These are phyloP conservation scores for Globomyces sp. DNA, from an alignment of 371 early-diverging fungal genomes.

Conservation along the genomic window DNA sequence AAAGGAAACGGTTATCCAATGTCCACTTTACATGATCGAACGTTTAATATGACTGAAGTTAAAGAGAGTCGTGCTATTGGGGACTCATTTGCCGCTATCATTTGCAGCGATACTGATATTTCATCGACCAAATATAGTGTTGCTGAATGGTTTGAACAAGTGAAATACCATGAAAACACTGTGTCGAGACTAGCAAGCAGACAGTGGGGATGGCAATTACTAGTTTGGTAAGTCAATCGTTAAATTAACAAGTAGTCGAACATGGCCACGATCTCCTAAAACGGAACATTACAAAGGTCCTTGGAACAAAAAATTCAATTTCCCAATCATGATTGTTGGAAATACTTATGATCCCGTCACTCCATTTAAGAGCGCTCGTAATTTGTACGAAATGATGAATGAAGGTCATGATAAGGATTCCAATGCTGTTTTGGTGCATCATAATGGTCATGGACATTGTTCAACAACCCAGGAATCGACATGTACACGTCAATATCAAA, in stretches of 20 bases:
- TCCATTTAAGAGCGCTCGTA: conserved; percentile 2
- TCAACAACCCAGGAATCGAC: conserved; percentile 21
- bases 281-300: conserved; percentile 9
- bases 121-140: not conserved
- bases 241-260: not conserved
- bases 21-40: too few relatives aligned
- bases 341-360: conserved; percentile 16
- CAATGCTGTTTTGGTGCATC: conserved; percentile 12
- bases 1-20: conserved; percentile 11
- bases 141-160: not conserved
- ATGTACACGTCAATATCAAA: conserved; percentile 18
- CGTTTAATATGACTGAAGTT: too few relatives aligned
- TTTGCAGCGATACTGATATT: conserved; percentile 7
- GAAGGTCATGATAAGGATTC: not conserved
- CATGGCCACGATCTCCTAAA: not conserved
- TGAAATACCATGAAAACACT: not conserved
- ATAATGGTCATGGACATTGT: conserved; percentile 16
- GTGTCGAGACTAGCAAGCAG: not conserved
- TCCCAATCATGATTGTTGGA: conserved; percentile 13
- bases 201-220: not conserved
- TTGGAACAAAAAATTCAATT: conserved; percentile 15
- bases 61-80: too few relatives aligned
- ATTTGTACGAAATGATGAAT: not conserved
- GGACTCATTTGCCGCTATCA: not conserved
- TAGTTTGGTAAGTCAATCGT: not conserved